Conservation (phyloP, 1,139 yeast species). For the Candida albicans region DNA sequence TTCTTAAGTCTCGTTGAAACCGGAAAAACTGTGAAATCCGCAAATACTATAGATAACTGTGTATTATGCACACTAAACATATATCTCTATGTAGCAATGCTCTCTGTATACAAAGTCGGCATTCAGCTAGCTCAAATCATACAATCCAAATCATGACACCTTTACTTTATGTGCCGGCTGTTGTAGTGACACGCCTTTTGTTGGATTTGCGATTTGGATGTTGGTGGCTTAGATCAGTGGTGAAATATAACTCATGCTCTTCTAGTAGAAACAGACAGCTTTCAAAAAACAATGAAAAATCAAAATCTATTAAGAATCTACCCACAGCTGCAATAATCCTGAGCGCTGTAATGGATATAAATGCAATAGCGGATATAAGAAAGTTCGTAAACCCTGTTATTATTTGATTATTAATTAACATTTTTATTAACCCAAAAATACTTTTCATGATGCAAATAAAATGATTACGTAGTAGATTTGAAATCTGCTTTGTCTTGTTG, state of each 20-base stretch:
- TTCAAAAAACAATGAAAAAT: not conserved
- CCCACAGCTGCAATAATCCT: not conserved
- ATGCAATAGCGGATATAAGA: not conserved
- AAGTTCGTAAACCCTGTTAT: not conserved
- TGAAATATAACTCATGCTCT: not conserved
- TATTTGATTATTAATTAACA: conserved; percentile 1
- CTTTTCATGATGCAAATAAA: not conserved
- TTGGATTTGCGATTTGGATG: not conserved
- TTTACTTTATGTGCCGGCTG: too few species aligned
- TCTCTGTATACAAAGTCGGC: too few species aligned
- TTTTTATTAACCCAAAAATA: not conserved
- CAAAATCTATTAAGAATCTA: not conserved
- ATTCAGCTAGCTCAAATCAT: too few species aligned
- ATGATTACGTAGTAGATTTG: too few species aligned
- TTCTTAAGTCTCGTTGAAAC: too few species aligned
- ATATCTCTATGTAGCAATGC: too few species aligned
- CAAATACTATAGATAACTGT: too few species aligned
- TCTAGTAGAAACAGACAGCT: not conserved
- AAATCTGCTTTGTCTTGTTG: not conserved
- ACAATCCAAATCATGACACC: too few species aligned
- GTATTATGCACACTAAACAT: too few species aligned
- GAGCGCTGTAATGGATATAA: not conserved
- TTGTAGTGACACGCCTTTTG: too few species aligned
- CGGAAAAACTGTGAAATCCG: too few species aligned
- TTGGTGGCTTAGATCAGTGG: not conserved